Percentiles rank a stretch among this genome's conserved stretches.
These are phyloP conservation scores for Bipolaris zeicola DNA, from an alignment of 2,329 filamentous ascomycete species.

Conservation along the genomic window DNA sequence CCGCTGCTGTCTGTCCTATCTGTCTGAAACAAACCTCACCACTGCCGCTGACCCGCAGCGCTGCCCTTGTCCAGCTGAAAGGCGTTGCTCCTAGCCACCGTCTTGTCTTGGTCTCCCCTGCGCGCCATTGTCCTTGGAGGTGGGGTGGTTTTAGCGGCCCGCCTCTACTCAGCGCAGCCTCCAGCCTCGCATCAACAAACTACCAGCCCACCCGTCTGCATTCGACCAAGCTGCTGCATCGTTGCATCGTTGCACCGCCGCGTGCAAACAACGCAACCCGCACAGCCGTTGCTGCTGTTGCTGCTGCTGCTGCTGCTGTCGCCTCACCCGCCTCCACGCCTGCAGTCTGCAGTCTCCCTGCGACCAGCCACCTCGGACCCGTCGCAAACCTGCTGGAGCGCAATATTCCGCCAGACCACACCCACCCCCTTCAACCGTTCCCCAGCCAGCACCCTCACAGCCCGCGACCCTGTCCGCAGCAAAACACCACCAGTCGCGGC, in stretches of 20 bases:
- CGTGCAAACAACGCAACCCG: conserved; percentile 34
- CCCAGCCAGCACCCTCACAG: conserved; percentile 7
- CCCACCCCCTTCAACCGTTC: conserved; percentile 5
- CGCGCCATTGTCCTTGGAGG: conserved; percentile 19
- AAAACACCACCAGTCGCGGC: conserved; percentile 19
- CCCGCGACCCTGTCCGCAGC: conserved; percentile 3
- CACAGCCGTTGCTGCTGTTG: conserved; percentile 35
- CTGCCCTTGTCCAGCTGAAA: conserved; percentile 17
- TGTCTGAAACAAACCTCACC: conserved; percentile 37
- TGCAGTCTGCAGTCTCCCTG: conserved; percentile 22
- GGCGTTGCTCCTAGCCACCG: conserved; percentile 16
- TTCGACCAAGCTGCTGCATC: background rate
- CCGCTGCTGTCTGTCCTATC: conserved; percentile 23
- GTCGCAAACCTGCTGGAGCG: conserved; percentile 6
- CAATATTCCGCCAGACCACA: conserved; percentile 6
- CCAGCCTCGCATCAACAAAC: conserved; percentile 21
- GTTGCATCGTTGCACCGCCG: conserved; percentile 26
- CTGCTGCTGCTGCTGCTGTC: conserved; percentile 26
- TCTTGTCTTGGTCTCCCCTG: background rate
- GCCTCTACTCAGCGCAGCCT: conserved; percentile 9
- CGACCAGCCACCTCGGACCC: conserved; percentile 19
- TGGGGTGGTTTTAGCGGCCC: conserved; percentile 29
- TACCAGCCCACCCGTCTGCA: conserved; percentile 1
- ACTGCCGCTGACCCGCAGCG: conserved; percentile 13
- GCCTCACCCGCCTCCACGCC: conserved; percentile 22